Evolutionary conservation across 495 filamentous ascomycete genomes (phyloP), one percentile per base, ranked within the genome.

Genomic region (Tuber brumale): DNA sequence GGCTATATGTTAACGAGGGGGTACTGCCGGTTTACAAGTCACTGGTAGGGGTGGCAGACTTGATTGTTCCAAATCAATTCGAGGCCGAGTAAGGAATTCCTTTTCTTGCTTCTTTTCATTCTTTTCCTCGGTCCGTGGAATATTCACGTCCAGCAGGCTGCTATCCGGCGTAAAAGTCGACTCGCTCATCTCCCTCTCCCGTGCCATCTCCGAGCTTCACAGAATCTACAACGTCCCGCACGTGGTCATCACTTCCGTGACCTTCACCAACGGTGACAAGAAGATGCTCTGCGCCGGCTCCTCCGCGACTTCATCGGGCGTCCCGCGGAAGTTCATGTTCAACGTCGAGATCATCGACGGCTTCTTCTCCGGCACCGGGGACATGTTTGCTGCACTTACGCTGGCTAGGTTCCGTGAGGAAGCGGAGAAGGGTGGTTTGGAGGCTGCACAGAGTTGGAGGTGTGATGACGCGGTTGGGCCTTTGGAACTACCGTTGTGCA

Each of bases 51-150:
- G 88, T 94, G 80, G 96, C 95, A 7, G 96, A 99, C 83, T 83
- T 99, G 76, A 96, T 98, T 72, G 84, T 97, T 35, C 95, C 95
- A 23, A 99, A 99, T 84, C 95, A 97, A 82, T 99, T 97, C 82
- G 95, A 99, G 86, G 93, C 93, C 39, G 95, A 98, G 94, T 97
- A 86, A 79, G 89, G 85, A 46, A 42, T 45, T 44, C 48, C 21
- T 70, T 75, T 75, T 51, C 31, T 46, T 6, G 27, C 74, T 73
- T 69, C 14, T 70, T 37, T 31, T 61, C 1, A n/a, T 70, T 16
- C 46, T 41, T 43, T 76, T 6, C 75, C 48, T 71, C 19, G 31
- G 10, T n/a, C 12, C 9, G 31, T 46, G 23, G 48, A 12, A 10
- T 57, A 75, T 35, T 80, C 23, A 80, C 19, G 45, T 44, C n/a